A percentile compares a stretch with the other conserved stretches of the same genome.
These are phyloP conservation scores for Cyanidioschyzon merolae DNA, from an alignment of 23 red algal genomes.

Conservation along the genomic window DNA sequence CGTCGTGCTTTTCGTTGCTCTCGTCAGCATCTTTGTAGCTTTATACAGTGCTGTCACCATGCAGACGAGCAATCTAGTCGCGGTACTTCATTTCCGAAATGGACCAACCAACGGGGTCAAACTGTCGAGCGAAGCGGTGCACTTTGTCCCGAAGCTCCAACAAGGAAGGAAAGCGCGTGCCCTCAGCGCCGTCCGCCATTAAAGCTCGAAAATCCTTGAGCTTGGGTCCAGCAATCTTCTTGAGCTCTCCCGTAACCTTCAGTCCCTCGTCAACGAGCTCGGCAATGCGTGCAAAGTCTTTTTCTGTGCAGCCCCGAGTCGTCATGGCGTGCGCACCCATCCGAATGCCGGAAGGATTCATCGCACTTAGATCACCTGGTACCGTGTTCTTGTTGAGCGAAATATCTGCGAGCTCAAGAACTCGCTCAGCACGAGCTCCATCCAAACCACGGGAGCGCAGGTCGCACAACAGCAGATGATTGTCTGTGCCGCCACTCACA, in stretches of 20 bases:
- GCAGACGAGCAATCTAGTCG: no score
- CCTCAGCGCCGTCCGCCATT: conserved; percentile 11
- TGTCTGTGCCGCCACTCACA: conserved; percentile 86
- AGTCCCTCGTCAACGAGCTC: conserved; percentile 22
- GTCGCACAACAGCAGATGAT: conserved; percentile 87
- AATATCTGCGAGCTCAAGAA: conserved; percentile 73
- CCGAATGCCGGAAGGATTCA: conserved; percentile 27
- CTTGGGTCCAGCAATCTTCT: conserved; percentile 23
- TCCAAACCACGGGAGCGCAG: conserved; percentile 71
- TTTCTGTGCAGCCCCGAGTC: conserved; percentile 2
- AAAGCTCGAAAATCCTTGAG: conserved; percentile 21
- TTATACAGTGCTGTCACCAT: no score
- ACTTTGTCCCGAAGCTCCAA: conserved; percentile 50
- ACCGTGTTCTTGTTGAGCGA: conserved; percentile 33
- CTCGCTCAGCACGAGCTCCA: conserved; percentile 77
- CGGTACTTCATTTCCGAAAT: conserved; percentile 12
- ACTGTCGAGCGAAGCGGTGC: conserved; percentile 18
- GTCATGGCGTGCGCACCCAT: conserved; percentile 36
- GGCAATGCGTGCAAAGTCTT: conserved; percentile 29
- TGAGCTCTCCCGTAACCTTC: not conserved
- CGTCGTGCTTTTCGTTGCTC: no score
- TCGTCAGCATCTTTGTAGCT: no score
- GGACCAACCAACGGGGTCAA: conserved; percentile 13
- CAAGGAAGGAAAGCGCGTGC: conserved; percentile 2
- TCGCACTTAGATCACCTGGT: conserved; percentile 26